Evolutionary conservation across 2,329 filamentous ascomycete species (phyloP), one percentile per base, ranked within the genome.

Genomic region (Cladosporium sp.): DNA sequence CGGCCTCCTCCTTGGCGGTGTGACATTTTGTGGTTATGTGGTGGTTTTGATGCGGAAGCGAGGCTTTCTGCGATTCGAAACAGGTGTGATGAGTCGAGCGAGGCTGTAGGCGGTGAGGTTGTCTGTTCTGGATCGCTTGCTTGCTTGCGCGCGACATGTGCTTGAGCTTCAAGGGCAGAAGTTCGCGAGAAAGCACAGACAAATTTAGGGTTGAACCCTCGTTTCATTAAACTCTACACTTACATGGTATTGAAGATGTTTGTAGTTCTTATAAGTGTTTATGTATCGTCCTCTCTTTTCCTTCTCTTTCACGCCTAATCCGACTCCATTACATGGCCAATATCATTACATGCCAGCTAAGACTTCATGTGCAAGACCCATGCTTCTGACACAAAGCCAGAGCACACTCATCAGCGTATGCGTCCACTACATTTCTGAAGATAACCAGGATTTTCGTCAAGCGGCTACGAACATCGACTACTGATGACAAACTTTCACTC

Each of bases 1-100:
- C 76, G 72, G 37, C 78, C 85, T 69, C 82, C 84, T 75, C 83
- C 78, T 60, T 46, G 70, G 66, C 85, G 83, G 74, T 84, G 83
- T 70, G 83, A 81, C 87, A 84, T 84, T 69, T 65, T 53, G 55
- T 35, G 31, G 59, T 2, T 55, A 33, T 55, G 18, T 55, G 44
- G 10, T 21, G 21, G 21, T 33, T 44, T 37, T 21, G n/a, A 8
- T 23, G 23, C 23, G 50, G n/a, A 12, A 12, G 8, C 7, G n/a
- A 46, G n/a, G 10, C n/a, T 11, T 11, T 21, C 7, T n/a, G 8
- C 2, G 26, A 16, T 33, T 55, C n/a, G 10, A 2, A 5, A 10
- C 23, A 21, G 52, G n/a, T 18, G 35, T 28, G 7, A 18, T 7
- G 7, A 40, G 29, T 31, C 16, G 50, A 11, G 35, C 21, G 61